These are phyloP conservation scores for Orbilia quercus DNA, from an alignment of 2,329 filamentous ascomycete genomes.

Conservation along the genomic window DNA sequence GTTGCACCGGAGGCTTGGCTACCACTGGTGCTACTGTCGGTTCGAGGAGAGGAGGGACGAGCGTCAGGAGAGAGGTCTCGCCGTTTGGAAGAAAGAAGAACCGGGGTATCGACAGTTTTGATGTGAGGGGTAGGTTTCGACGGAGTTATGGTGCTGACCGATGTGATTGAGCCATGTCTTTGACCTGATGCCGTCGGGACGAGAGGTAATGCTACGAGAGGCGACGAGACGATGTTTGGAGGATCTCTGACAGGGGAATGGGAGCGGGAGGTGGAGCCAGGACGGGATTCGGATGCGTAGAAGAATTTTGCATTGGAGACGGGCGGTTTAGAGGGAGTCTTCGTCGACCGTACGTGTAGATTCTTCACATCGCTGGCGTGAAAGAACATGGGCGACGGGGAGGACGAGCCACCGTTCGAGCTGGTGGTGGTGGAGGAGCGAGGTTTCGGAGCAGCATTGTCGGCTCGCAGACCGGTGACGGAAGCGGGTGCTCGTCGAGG, in stretches of 20 bases:
- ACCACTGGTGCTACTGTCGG: constrained; percentile 48
- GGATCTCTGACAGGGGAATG: constrained; percentile 46
- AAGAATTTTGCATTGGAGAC: constrained; percentile 72
- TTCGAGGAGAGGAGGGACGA: constrained; percentile 37
- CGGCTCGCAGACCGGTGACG: constrained; percentile 59
- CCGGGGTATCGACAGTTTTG: constrained; percentile 32
- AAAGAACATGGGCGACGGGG: constrained; percentile 80
- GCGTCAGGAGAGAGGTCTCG: constrained; percentile 49
- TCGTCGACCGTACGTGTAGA: constrained; percentile 59
- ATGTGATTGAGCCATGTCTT: constrained; percentile 42
- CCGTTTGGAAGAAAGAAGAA: constrained; percentile 18
- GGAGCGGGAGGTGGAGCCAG: constrained; percentile 42
- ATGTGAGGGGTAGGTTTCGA: constrained; percentile 44
- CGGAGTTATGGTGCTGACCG: constrained; percentile 28
- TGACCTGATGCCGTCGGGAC: constrained; percentile 3
- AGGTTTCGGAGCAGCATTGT: constrained; percentile 60
- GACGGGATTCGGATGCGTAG: constrained; percentile 73
- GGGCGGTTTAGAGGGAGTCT: constrained; percentile 65
- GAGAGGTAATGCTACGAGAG: constrained; percentile 14
- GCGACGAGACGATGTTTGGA: constrained; percentile 24
- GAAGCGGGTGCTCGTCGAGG: constrained; percentile 24
- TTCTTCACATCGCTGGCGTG: constrained; percentile 81
- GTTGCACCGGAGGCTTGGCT: constrained; percentile 36
- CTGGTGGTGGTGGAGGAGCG: constrained; percentile 60
- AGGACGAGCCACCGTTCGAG: constrained; percentile 61